Evolutionary conservation across 768 basidiomycete species (phyloP).

Genomic region (Boletus tomentosulus): DNA sequence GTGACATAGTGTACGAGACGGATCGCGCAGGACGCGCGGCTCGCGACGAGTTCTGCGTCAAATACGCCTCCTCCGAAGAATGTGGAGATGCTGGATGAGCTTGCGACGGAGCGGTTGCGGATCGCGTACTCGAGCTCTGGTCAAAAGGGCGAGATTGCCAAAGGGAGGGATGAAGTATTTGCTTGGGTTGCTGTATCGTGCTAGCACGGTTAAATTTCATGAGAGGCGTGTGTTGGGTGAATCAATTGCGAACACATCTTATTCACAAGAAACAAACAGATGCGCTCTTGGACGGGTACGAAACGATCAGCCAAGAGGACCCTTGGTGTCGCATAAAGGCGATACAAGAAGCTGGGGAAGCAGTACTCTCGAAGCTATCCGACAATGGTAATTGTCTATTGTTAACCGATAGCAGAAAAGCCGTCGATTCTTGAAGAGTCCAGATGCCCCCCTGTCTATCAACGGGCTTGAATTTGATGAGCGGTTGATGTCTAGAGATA

Average conservation of each 20-base stretch:
- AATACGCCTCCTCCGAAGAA: conserved; percentile 53
- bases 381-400: background rate
- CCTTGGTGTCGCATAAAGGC: background rate
- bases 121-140: conserved; percentile 53
- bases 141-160: conserved; percentile 33
- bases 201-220: background rate
- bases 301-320: background rate
- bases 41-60: conserved; percentile 47
- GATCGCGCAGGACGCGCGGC: conserved; percentile 40
- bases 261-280: background rate
- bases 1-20: conserved; percentile 53
- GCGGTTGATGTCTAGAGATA: background rate
- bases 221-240: too few relatives aligned
- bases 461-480: background rate
- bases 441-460: background rate
- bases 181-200: conserved; percentile 36
- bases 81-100: conserved; percentile 57
- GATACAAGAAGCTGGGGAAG: background rate
- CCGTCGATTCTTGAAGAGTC: background rate
- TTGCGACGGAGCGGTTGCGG: conserved; percentile 68
- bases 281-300: background rate
- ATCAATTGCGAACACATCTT: background rate
- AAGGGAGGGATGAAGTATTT: conserved; percentile 42
- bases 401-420: background rate
- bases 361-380: background rate